phyloP scores from a whole-genome alignment of 768 basidiomycete species.

The Xerocomus brunneocitrinus region DNA sequence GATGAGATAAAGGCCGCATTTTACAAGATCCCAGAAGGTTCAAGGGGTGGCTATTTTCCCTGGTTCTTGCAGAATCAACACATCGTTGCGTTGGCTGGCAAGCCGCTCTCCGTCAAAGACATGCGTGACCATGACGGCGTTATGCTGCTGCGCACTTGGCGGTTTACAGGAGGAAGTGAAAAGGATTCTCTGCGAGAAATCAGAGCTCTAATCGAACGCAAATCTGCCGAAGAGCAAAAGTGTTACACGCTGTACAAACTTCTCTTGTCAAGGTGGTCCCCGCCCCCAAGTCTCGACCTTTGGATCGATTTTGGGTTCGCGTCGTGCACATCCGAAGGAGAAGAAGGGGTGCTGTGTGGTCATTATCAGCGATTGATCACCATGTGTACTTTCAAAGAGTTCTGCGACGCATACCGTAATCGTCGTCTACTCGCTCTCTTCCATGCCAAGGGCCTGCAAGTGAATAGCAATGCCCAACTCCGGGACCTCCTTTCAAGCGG shows the following conservation, averaged over 20 bases:
- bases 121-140: background rate
- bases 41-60: slow-evolving; percentile 30
- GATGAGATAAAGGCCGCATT: slow-evolving; percentile 32
- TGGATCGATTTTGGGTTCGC: slow-evolving; percentile 22
- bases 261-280: background rate
- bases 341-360: background rate
- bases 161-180: slow-evolving; percentile 6
- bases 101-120: background rate
- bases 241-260: slow-evolving; percentile 1
- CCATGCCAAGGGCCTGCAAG: background rate
- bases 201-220: background rate
- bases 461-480: background rate
- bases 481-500: background rate
- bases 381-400: slow-evolving; percentile 12
- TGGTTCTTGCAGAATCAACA: slow-evolving; percentile 36
- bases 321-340: slow-evolving; percentile 9
- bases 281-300: background rate
- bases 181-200: background rate
- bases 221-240: background rate
- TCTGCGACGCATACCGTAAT: slow-evolving; percentile 1
- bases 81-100: slow-evolving; percentile 20
- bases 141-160: slow-evolving; percentile 4
- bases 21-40: slow-evolving; percentile 18
- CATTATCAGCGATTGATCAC: slow-evolving; percentile 2
- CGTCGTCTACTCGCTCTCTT: slow-evolving; percentile 5